Conservation (phyloP, 768 basidiomycete genomes). For the Suillus tomentosus region DNA sequence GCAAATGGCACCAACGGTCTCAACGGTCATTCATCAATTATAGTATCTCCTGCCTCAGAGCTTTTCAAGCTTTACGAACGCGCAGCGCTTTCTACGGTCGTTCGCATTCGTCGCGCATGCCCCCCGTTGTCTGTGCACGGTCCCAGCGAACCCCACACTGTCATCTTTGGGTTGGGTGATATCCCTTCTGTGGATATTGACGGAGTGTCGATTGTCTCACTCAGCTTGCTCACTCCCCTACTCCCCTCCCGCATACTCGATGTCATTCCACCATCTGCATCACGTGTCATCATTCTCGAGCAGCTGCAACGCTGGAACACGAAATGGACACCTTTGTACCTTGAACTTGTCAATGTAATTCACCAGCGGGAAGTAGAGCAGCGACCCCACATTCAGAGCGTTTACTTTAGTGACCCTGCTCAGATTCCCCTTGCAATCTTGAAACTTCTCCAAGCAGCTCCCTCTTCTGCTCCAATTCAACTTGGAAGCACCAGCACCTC, state of each 20-base stretch:
- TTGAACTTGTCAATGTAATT: constrained; percentile 75
- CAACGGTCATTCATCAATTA: constrained; percentile 28
- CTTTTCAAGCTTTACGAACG: constrained; percentile 67
- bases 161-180: constrained; percentile 72
- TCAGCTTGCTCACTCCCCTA: constrained; percentile 73
- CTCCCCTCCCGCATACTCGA: constrained; percentile 54
- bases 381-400: constrained; percentile 60
- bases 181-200: constrained; percentile 46
- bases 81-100: constrained; percentile 64
- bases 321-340: constrained; percentile 86
- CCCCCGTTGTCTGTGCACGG: constrained; percentile 56
- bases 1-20: background rate
- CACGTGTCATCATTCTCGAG: constrained; percentile 79
- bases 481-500: constrained; percentile 44
- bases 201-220: constrained; percentile 61
- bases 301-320: constrained; percentile 75
- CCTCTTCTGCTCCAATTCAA: constrained; percentile 44
- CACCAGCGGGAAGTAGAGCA: constrained; percentile 55
- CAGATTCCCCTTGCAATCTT: constrained; percentile 48
- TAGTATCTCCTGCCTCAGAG: constrained; percentile 15
- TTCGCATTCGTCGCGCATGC: constrained; percentile 61
- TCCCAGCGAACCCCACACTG: constrained; percentile 58
- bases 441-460: constrained; percentile 50
- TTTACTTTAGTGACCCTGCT: constrained; percentile 55
- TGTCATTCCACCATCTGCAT: constrained; percentile 61